Conservation (phyloP, 805 yeast species). For the Sugiyamaella chiloensis region DNA sequence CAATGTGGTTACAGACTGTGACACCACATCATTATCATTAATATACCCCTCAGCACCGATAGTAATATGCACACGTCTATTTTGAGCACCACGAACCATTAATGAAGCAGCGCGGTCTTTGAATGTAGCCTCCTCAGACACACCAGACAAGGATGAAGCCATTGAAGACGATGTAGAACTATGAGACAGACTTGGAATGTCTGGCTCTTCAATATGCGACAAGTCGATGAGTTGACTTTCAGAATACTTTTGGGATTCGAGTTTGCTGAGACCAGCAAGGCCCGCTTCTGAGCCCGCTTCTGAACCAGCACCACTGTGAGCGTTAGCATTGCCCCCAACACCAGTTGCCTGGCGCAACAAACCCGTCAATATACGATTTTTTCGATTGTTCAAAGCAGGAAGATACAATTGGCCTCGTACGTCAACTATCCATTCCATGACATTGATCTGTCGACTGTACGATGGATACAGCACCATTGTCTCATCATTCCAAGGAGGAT, state of each 20-base stretch:
- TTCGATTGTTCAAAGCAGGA: slow-evolving; percentile 68
- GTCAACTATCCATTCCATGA: slow-evolving; percentile 48
- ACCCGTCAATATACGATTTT: slow-evolving; percentile 64
- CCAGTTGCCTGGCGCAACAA: slow-evolving; percentile 66
- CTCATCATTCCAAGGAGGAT: slow-evolving; percentile 43
- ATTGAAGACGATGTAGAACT: neutral
- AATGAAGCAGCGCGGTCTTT: slow-evolving; percentile 67
- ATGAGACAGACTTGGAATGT: neutral
- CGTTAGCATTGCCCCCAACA: neutral
- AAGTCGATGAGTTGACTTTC: neutral
- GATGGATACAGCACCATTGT: slow-evolving; percentile 59
- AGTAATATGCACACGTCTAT: slow-evolving; percentile 50
- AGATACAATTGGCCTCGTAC: slow-evolving; percentile 70
- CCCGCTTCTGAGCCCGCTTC: neutral
- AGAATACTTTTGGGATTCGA: no score
- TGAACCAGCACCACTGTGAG: neutral
- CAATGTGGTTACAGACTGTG: slow-evolving; percentile 50
- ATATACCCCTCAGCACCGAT: slow-evolving; percentile 46
- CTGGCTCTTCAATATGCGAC: neutral
- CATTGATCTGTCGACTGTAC: slow-evolving; percentile 41
- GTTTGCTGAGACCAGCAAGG: neutral
- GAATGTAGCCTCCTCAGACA: slow-evolving; percentile 34
- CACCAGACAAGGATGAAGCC: neutral
- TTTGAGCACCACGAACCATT: slow-evolving; percentile 62
- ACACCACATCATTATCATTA: neutral